These are phyloP conservation scores for Colletotrichum cereale DNA, from an alignment of 2,329 filamentous ascomycete genomes.

Conservation along the genomic window DNA sequence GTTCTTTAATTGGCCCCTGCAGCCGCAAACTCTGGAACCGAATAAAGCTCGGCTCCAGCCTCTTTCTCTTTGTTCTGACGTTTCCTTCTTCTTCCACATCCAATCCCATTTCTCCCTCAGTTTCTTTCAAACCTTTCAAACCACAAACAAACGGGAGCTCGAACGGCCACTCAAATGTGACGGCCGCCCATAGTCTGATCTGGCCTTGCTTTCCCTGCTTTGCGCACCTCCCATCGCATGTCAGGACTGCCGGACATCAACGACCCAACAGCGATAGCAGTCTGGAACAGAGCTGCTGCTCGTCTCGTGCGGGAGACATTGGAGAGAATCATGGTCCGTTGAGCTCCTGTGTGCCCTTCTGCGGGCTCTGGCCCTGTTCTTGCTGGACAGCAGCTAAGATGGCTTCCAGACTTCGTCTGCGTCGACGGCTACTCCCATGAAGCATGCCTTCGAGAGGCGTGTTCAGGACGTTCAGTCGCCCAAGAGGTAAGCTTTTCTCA, in stretches of 20 bases:
- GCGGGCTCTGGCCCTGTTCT: constrained; percentile 3
- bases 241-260: constrained; percentile 43
- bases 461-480: constrained; percentile 87
- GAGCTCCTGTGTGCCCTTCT: constrained; percentile 22
- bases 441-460: constrained; percentile 82
- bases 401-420: constrained; percentile 73
- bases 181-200: constrained; percentile 22
- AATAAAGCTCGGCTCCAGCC: constrained; percentile 42
- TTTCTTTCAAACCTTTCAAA: constrained; percentile 29
- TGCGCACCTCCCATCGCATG: constrained; percentile 43
- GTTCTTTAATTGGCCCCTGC: constrained; percentile 33
- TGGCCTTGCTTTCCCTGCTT: constrained; percentile 28
- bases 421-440: constrained; percentile 78
- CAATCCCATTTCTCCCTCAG: constrained; percentile 25
- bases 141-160: constrained; percentile 25
- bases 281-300: constrained; percentile 42
- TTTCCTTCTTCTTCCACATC: constrained; percentile 39
- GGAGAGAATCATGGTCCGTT: constrained; percentile 43
- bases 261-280: constrained; percentile 40
- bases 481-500: constrained; percentile 79
- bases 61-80: constrained; percentile 39
- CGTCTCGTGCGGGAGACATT: constrained; percentile 41
- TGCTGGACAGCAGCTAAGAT: constrained; percentile 38
- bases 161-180: constrained; percentile 37
- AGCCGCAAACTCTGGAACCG: constrained; percentile 37